phyloP scores from a whole-genome alignment of 345 rosid species.

The Lumnitzera littorea region DNA sequence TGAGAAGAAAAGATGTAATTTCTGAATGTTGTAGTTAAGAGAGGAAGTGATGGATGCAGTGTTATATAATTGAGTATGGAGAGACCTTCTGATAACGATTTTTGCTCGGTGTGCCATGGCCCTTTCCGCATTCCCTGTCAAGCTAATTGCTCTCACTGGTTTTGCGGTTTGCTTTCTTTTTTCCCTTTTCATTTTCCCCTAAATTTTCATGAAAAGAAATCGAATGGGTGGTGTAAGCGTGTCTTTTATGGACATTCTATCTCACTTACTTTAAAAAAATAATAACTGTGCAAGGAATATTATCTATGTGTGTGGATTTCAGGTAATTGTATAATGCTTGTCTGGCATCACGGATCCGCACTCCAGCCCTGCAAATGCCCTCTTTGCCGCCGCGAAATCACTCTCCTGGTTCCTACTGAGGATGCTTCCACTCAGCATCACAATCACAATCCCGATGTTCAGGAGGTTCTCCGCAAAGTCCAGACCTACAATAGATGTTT shows the following conservation, averaged over 20 bases:
- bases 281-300: too few species aligned
- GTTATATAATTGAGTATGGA: slow-evolving; percentile 30
- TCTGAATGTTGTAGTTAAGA: too few species aligned
- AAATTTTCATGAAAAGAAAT: not conserved
- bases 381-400: slow-evolving; percentile 76
- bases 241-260: too few species aligned
- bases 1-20: too few species aligned
- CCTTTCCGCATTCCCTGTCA: slow-evolving; percentile 68
- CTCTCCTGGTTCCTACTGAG: slow-evolving; percentile 66
- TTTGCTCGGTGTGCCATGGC: slow-evolving; percentile 75
- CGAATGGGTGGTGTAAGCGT: too few species aligned
- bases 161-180: slow-evolving; percentile 49
- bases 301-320: not conserved
- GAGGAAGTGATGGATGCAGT: too few species aligned
- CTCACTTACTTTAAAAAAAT: too few species aligned
- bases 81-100: slow-evolving; percentile 59
- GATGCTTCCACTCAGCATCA: slow-evolving; percentile 43
- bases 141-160: slow-evolving; percentile 98
- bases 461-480: slow-evolving; percentile 42
- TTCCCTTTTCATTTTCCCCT: not conserved
- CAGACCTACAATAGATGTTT: slow-evolving; percentile 67
- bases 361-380: slow-evolving; percentile 81
- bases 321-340: slow-evolving; percentile 84
- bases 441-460: slow-evolving; percentile 30
- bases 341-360: slow-evolving; percentile 73